Evolutionary conservation across 257 asterid species (phyloP).

Genomic region (Paulownia fortunei): DNA sequence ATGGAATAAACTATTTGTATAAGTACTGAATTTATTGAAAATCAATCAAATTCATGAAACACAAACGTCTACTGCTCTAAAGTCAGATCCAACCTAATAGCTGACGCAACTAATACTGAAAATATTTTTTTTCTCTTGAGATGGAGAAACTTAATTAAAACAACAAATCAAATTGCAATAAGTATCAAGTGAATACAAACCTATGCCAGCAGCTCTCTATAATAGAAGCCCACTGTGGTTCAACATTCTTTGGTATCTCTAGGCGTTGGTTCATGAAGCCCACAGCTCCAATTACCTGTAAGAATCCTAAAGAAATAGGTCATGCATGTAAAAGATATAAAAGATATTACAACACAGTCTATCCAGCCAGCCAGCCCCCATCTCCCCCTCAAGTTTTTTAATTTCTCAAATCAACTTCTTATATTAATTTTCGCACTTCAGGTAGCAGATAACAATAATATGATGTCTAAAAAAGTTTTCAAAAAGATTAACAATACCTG

Average conservation of each 20-base stretch:
- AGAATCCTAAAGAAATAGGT: constrained; percentile 21
- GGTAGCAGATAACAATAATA: not conserved
- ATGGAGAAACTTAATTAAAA: not conserved
- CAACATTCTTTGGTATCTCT: constrained; percentile 78
- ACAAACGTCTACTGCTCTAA: not conserved
- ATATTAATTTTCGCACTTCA: not conserved
- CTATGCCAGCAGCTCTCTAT: constrained; percentile 91
- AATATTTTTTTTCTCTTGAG: not conserved
- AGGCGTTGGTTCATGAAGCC: constrained; percentile 96
- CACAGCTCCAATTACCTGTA: constrained; percentile 95
- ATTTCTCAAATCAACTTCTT: not conserved
- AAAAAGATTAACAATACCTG: constrained; percentile 58
- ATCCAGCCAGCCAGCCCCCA: too few species aligned
- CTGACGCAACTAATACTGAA: not conserved
- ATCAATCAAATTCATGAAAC: not conserved
- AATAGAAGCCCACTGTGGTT: constrained; percentile 80
- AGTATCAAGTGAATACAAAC: constrained; percentile 44
- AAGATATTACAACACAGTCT: not conserved
- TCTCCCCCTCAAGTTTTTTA: too few species aligned
- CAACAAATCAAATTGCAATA: too few species aligned
- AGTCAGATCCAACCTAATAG: not conserved
- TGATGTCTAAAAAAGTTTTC: not conserved
- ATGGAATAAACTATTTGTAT: not conserved
- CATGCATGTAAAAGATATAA: not conserved
- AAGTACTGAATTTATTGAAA: not conserved